Conservation (phyloP, 2,329 filamentous ascomycete genomes). For the Epichloe coenophiala region DNA sequence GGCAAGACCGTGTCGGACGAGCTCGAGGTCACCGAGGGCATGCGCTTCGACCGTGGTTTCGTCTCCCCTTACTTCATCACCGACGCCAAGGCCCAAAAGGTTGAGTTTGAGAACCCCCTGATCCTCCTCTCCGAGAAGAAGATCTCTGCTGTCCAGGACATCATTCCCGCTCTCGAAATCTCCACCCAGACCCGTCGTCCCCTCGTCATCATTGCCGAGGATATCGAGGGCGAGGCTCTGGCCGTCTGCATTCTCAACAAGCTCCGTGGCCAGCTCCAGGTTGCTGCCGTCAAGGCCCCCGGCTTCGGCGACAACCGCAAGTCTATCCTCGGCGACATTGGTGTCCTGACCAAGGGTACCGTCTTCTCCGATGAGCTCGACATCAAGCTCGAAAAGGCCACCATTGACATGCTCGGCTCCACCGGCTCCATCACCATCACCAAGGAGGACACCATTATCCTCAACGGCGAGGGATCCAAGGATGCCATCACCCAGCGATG, state of each 20-base stretch:
- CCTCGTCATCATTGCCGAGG: conserved; percentile 96
- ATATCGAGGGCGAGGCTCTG: conserved; percentile 96
- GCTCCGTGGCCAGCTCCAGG: conserved; percentile 97
- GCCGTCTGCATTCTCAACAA: conserved; percentile 99
- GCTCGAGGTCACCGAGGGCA: conserved; percentile 97
- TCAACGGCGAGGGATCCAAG: conserved; percentile 94
- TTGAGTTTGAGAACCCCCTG: conserved; percentile 99
- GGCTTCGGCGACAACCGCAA: conserved; percentile 99
- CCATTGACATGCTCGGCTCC: conserved; percentile 86
- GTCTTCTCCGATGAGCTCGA: conserved; percentile 98
- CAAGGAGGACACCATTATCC: conserved; percentile 98
- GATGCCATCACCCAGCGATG: conserved; percentile 87
- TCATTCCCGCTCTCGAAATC: conserved; percentile 93
- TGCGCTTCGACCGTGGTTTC: conserved; percentile 98
- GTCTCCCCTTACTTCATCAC: conserved; percentile 99
- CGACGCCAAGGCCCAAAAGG: conserved; percentile 96
- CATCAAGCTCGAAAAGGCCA: conserved; percentile 98
- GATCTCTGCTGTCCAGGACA: conserved; percentile 98
- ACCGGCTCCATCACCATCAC: conserved; percentile 99
- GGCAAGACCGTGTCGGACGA: conserved; percentile 97
- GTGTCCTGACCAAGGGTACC: conserved; percentile 87
- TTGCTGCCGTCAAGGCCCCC: conserved; percentile 91
- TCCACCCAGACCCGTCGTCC: conserved; percentile 91
- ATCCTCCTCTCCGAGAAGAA: conserved; percentile 99
- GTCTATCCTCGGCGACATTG: conserved; percentile 95